Base-by-base conservation (phyloP, 768 basidiomycete genomes). In the Tulasnella sp. region DNA sequence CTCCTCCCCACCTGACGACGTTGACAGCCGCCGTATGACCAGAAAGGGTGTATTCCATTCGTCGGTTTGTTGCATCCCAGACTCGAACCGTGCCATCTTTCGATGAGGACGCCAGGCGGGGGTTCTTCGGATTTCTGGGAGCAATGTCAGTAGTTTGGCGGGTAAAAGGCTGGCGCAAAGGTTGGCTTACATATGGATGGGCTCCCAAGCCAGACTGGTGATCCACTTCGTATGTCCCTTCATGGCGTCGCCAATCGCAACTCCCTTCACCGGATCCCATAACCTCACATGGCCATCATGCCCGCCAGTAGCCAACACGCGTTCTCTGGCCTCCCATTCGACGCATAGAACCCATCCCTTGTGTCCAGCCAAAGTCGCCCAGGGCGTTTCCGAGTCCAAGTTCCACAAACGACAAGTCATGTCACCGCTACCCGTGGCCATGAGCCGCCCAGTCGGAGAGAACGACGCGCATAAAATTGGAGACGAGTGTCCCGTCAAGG, bases 201-300 rank as follows among this genome's bases (percentile, higher is more conserved):
- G 97, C 83, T 99, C 98, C 95, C 96, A 99, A 48, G 95, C 89
- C 32, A 99, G 88, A 20, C 93, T 93, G 4, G 93, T 99, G 78
- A 99, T 91, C 95, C 96, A 98, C 86, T 99, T 98, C 39, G 93
- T 88, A 82, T 99, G 98, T 0, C 98, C 97, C 82, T 91, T 93
- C 81, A 99, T 85, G 0, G 93, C 93, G 76, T 96, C 93, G 10
- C 97, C 96, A 26, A 94, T 87, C 0, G 94, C 87, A 82, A 94
- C 94, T 37, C 98, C 96, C 0, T 92, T 92, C 83, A 92, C 93
- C 18, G 95, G 96, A 81, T 98, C 93, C 98, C 97, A 99, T 78
- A 99, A 84, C 73, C 95, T 82, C 79, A 95, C 94, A 81, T 95
- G 93, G 23, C 94, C 93, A 83, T 99, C 96, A 82, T 98, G 92